Conservation (phyloP, 2,329 filamentous ascomycete genomes). For the Fusarium nurragi region DNA sequence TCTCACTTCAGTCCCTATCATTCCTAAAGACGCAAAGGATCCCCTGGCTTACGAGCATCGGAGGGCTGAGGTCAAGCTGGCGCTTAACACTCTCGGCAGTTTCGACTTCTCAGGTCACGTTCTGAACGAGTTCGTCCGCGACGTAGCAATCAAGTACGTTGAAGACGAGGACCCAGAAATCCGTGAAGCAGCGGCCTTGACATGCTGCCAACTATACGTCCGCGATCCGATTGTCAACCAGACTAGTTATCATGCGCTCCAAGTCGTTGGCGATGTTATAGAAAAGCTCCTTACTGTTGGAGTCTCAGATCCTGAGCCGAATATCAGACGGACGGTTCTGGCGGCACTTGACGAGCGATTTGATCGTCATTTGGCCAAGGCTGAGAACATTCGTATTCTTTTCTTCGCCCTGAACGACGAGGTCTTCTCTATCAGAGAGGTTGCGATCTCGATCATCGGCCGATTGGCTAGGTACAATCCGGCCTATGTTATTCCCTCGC, state of each 20-base stretch:
- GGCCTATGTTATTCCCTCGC: slow-evolving; percentile 94
- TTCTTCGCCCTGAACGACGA: slow-evolving; percentile 98
- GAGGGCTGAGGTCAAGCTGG: slow-evolving; percentile 89
- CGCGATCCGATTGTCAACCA: slow-evolving; percentile 98
- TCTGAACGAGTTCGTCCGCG: slow-evolving; percentile 96
- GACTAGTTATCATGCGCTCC: slow-evolving; percentile 94
- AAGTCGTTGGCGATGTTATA: slow-evolving; percentile 97
- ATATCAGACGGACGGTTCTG: slow-evolving; percentile 88
- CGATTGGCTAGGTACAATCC: slow-evolving; percentile 91
- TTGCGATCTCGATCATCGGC: slow-evolving; percentile 95
- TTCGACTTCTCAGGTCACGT: slow-evolving; percentile 96
- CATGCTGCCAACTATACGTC: slow-evolving; percentile 97
- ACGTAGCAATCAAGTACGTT: slow-evolving; percentile 97
- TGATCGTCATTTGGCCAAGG: slow-evolving; percentile 94
- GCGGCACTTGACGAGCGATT: slow-evolving; percentile 92
- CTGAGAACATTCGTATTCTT: slow-evolving; percentile 94
- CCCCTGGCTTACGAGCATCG: slow-evolving; percentile 80
- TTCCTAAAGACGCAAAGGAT: slow-evolving; percentile 87
- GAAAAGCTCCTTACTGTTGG: slow-evolving; percentile 95
- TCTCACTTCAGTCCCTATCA: slow-evolving; percentile 81
- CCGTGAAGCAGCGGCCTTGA: slow-evolving; percentile 91
- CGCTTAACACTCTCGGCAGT: slow-evolving; percentile 93
- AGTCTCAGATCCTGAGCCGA: slow-evolving; percentile 88
- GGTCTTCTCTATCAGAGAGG: slow-evolving; percentile 89
- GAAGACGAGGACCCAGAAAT: slow-evolving; percentile 96